Conservation (phyloP, 1,284 basidiomycete species). For the Ceratobasidium sp. region DNA sequence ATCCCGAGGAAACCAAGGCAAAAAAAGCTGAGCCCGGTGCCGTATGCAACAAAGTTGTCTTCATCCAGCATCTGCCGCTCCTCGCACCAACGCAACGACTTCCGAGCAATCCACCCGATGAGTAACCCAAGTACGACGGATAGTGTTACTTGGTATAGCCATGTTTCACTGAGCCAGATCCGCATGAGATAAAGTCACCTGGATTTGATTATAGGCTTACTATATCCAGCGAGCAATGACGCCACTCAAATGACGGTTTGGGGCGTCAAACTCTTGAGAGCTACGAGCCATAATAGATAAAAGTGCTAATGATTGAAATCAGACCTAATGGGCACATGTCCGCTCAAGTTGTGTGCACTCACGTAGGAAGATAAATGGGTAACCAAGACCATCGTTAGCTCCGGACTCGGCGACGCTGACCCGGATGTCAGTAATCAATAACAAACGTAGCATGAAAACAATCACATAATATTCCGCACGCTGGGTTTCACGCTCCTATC, state of each 20-base stretch:
- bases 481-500: conserved; percentile 19
- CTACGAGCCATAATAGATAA: conserved; percentile 34
- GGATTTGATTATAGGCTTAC: neutral
- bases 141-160: conserved; percentile 32
- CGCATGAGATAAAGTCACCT: neutral
- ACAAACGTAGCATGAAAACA: neutral
- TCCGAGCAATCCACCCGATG: conserved; percentile 39
- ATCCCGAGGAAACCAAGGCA: conserved; percentile 36
- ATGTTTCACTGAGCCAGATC: conserved; percentile 27
- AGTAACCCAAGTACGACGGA: conserved; percentile 19
- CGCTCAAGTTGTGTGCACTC: neutral
- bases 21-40: conserved; percentile 33
- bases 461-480: conserved; percentile 36
- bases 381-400: conserved; percentile 36
- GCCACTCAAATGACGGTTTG: conserved; percentile 22
- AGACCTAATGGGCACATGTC: neutral
- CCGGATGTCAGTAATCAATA: neutral
- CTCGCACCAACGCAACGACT: conserved; percentile 39
- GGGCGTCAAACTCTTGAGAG: conserved; percentile 31
- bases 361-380: conserved; percentile 40
- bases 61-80: conserved; percentile 24
- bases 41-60: conserved; percentile 42
- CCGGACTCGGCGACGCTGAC: conserved; percentile 34
- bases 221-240: conserved; percentile 41
- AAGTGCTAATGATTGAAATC: conserved; percentile 10